A percentile compares a stretch with the other conserved stretches of the same genome.
Evolutionary conservation across 2,329 filamentous ascomycete genomes (phyloP).

Genomic region (Botrytis sinoallii): DNA sequence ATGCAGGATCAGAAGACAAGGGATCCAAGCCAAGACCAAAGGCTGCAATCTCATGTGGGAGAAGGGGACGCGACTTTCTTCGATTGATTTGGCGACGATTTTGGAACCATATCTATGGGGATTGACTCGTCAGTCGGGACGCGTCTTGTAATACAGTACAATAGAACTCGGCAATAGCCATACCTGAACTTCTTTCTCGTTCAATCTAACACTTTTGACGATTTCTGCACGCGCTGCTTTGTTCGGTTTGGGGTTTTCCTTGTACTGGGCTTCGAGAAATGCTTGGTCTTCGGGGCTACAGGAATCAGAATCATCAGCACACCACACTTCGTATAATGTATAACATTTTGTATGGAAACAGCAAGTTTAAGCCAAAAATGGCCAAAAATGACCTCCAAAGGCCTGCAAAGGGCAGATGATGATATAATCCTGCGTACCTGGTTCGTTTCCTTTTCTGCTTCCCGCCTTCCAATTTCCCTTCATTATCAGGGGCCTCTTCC

Average conservation of each 20-base stretch:
- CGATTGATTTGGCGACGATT: constrained; percentile 91
- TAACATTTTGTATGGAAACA: background rate
- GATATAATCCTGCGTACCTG: constrained; percentile 47
- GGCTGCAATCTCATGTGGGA: constrained; percentile 70
- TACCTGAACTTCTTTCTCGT: constrained; percentile 96
- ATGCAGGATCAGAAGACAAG: constrained; percentile 35
- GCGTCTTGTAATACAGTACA: constrained; percentile 18
- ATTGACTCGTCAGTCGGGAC: constrained; percentile 14
- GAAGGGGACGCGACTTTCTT: constrained; percentile 79
- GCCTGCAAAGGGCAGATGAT: background rate
- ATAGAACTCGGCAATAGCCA: constrained; percentile 37
- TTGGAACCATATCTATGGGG: constrained; percentile 90
- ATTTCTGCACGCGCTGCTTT: constrained; percentile 83
- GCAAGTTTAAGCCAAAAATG: background rate
- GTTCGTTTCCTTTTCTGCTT: constrained; percentile 58
- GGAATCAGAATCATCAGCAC: background rate
- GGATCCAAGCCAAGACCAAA: constrained; percentile 48
- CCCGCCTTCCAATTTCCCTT: constrained; percentile 38
- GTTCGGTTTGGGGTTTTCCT: constrained; percentile 83
- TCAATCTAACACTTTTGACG: constrained; percentile 73
- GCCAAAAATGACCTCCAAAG: background rate
- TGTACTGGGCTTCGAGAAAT: constrained; percentile 82
- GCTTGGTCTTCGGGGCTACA: constrained; percentile 81
- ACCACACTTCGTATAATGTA: background rate
- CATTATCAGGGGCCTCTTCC: constrained; percentile 29